These are phyloP conservation scores for Lentinula sp. DNA, from an alignment of 768 basidiomycete species.

Conservation along the genomic window DNA sequence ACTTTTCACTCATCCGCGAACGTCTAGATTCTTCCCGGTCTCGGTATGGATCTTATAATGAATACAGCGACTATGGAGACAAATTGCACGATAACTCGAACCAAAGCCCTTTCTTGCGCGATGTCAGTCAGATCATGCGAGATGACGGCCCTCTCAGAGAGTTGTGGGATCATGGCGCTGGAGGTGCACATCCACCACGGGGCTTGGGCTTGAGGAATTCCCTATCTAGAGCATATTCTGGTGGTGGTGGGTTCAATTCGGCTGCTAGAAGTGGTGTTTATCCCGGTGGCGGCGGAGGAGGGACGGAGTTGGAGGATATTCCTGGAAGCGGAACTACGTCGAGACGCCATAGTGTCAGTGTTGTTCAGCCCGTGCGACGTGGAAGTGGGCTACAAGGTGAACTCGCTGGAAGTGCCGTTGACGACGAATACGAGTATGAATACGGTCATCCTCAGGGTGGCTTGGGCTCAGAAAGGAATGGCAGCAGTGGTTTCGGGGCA, in stretches of 20 bases:
- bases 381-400: constrained; percentile 38
- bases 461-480: neutral
- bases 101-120: constrained; percentile 81
- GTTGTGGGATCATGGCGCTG: constrained; percentile 49
- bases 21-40: constrained; percentile 41
- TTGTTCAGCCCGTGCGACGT: constrained; percentile 69
- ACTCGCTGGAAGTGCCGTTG: constrained; percentile 17
- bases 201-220: neutral
- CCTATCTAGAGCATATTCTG: neutral
- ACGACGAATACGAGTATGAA: constrained; percentile 4
- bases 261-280: neutral
- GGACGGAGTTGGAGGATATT: constrained; percentile 3
- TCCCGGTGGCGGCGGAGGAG: neutral
- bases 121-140: constrained; percentile 71
- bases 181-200: neutral
- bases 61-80: constrained; percentile 1
- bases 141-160: constrained; percentile 73
- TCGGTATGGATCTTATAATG: neutral
- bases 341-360: constrained; percentile 75
- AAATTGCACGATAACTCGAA: constrained; percentile 53
- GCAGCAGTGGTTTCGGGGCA: neutral
- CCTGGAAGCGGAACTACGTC: constrained; percentile 75
- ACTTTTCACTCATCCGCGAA: constrained; percentile 38
- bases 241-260: neutral
- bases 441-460: neutral